A percentile compares a stretch with the other conserved stretches of the same genome.
Evolutionary conservation across 176 grass and related monocot genomes (phyloP).

Genomic region (Tuctoria greenei): DNA sequence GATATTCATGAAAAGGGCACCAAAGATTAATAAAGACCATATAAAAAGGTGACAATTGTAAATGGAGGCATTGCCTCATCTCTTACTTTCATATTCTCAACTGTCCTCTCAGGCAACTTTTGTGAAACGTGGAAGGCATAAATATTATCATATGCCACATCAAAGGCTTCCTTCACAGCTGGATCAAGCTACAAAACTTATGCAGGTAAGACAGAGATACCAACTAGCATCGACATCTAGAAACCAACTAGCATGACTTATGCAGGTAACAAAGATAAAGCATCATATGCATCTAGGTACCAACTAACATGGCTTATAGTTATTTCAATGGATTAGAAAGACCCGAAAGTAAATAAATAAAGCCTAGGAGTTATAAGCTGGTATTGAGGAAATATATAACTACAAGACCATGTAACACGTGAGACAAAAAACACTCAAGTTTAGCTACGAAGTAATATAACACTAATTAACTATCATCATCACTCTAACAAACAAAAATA

Average conservation of each 20-base stretch:
- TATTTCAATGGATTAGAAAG: constrained; percentile 15
- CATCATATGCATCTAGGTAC: neutral
- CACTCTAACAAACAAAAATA: neutral
- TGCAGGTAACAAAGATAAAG: neutral
- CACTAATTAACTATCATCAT: neutral
- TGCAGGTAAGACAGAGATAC: constrained; percentile 29
- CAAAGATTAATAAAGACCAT: neutral
- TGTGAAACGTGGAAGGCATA: constrained; percentile 93
- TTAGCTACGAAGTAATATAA: neutral
- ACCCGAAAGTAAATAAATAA: neutral
- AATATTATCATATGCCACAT: constrained; percentile 94
- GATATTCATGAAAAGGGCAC: constrained; percentile 14
- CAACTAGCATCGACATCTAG: neutral
- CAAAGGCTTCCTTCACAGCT: constrained; percentile 82
- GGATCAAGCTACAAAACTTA: constrained; percentile 76
- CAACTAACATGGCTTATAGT: neutral
- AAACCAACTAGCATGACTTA: neutral
- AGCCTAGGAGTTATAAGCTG: neutral
- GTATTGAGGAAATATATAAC: neutral
- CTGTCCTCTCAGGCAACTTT: constrained; percentile 72
- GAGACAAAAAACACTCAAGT: neutral
- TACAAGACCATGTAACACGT: neutral
- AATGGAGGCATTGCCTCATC: neutral
- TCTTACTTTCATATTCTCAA: constrained; percentile 91
- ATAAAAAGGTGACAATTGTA: neutral